phyloP scores from a whole-genome alignment of 768 basidiomycete species.

The Kwoniella newhampshirensis region DNA sequence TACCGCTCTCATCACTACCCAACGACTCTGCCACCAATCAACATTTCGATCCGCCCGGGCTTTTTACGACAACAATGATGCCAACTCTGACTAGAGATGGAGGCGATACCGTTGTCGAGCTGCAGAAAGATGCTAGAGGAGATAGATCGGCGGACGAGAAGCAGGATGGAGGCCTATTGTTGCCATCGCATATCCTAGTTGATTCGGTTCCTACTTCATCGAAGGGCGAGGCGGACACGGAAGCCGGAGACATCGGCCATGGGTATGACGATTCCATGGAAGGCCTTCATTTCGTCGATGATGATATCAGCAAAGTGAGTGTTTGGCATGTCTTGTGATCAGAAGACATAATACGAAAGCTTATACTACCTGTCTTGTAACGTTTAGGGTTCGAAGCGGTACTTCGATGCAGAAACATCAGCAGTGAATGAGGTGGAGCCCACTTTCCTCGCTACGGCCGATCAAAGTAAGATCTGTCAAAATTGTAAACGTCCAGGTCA shows the following conservation, averaged over 20 bases:
- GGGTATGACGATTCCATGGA: conserved; percentile 30
- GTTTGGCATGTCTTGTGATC: background rate
- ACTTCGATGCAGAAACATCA: conserved; percentile 31
- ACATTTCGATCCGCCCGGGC: conserved; percentile 25
- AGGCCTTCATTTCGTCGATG: conserved; percentile 42
- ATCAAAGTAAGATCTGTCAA: conserved; percentile 36
- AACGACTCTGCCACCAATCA: background rate
- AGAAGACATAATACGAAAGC: background rate
- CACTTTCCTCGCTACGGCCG: conserved; percentile 43
- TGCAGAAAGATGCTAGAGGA: background rate
- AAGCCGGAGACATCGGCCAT: conserved; percentile 7
- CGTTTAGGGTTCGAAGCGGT: conserved; percentile 34
- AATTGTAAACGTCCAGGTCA: conserved; percentile 45
- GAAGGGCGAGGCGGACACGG: conserved; percentile 2
- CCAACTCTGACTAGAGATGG: conserved; percentile 6
- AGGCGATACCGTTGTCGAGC: background rate
- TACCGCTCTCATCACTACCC: conserved; percentile 6
- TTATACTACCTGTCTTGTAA: background rate
- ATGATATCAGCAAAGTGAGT: conserved; percentile 36
- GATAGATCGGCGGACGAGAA: conserved; percentile 5
- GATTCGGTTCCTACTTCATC: conserved; percentile 9
- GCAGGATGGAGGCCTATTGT: conserved; percentile 12
- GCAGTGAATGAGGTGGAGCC: conserved; percentile 31
- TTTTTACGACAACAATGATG: conserved; percentile 17
- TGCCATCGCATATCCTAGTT: conserved; percentile 37